These are phyloP conservation scores for Aspergillus udagawae DNA, from an alignment of 2,329 filamentous ascomycete species.

Conservation along the genomic window DNA sequence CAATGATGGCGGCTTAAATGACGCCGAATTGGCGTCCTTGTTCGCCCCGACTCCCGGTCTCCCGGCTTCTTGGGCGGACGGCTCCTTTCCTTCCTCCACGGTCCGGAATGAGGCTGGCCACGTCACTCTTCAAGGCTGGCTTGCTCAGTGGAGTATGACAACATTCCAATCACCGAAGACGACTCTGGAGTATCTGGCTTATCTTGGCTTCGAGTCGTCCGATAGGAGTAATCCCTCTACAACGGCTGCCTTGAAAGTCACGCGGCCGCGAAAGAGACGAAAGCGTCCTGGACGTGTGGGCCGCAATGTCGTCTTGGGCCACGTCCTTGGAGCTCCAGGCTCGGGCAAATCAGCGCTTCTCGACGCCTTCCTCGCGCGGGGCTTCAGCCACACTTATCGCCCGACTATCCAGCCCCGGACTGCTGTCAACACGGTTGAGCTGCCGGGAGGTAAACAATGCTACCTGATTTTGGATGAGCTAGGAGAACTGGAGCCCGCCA, in stretches of 20 bases:
- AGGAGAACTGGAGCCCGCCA: slow-evolving; percentile 89
- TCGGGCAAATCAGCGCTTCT: slow-evolving; percentile 90
- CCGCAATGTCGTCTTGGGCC: slow-evolving; percentile 90
- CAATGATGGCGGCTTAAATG: slow-evolving; percentile 90
- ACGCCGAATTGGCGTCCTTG: slow-evolving; percentile 75
- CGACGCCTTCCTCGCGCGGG: slow-evolving; percentile 84
- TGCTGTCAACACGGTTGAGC: slow-evolving; percentile 92
- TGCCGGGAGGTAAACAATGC: slow-evolving; percentile 93
- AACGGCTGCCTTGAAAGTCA: slow-evolving; percentile 83
- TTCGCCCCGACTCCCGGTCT: slow-evolving; percentile 92
- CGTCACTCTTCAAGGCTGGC: slow-evolving; percentile 94
- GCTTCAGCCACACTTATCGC: slow-evolving; percentile 77
- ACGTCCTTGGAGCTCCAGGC: slow-evolving; percentile 78
- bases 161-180: slow-evolving; percentile 95
- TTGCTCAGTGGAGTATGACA: slow-evolving; percentile 99
- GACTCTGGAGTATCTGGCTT: slow-evolving; percentile 91
- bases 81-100: slow-evolving; percentile 86
- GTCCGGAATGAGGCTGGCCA: slow-evolving; percentile 93
- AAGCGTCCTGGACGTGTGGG: slow-evolving; percentile 80
- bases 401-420: slow-evolving; percentile 93
- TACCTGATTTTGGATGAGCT: slow-evolving; percentile 95
- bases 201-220: slow-evolving; percentile 85
- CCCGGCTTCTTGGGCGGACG: slow-evolving; percentile 80
- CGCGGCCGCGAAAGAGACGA: slow-evolving; percentile 82
- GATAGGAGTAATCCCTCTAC: slow-evolving; percentile 69